These are phyloP conservation scores for Chaetomiaceae sp. DNA, from an alignment of 2,329 filamentous ascomycete species.

Conservation along the genomic window DNA sequence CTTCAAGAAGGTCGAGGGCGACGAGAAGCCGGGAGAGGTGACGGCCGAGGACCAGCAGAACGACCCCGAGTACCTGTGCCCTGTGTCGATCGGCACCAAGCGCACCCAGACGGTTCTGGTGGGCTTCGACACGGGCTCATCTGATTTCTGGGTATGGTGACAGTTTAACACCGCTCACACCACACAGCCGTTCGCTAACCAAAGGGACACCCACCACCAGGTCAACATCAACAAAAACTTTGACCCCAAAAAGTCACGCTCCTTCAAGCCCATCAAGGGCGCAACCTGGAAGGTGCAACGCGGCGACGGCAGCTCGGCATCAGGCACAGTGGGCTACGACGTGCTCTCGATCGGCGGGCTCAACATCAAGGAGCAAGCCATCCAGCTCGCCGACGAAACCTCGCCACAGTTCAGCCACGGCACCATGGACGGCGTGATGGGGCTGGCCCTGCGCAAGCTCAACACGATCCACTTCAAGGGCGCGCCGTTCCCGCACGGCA, in stretches of 20 bases:
- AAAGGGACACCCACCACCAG: neutral
- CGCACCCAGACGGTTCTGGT: conserved; percentile 52
- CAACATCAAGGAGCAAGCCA: conserved; percentile 53
- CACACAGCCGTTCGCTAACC: neutral
- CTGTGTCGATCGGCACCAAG: conserved; percentile 61
- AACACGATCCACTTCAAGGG: conserved; percentile 50
- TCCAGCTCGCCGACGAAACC: conserved; percentile 59
- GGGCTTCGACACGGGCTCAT: conserved; percentile 67
- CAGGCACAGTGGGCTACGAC: conserved; percentile 61
- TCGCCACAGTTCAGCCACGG: conserved; percentile 53
- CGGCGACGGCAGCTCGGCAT: conserved; percentile 63
- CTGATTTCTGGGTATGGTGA: conserved; percentile 61
- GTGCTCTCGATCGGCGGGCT: conserved; percentile 58
- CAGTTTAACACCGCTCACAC: neutral
- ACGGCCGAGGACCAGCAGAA: conserved; percentile 62
- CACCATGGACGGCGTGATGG: conserved; percentile 60
- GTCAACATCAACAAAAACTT: conserved; percentile 41
- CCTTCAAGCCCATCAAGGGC: conserved; percentile 43
- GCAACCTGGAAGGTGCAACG: conserved; percentile 60
- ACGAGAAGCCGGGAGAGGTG: conserved; percentile 42
- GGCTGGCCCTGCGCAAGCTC: conserved; percentile 60
- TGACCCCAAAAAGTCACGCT: conserved; percentile 55
- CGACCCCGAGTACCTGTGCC: conserved; percentile 60
- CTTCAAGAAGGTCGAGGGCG: conserved; percentile 38
- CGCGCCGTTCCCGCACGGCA: conserved; percentile 47